Evolutionary conservation across 768 basidiomycete species (phyloP).

Genomic region (Russula sp.): DNA sequence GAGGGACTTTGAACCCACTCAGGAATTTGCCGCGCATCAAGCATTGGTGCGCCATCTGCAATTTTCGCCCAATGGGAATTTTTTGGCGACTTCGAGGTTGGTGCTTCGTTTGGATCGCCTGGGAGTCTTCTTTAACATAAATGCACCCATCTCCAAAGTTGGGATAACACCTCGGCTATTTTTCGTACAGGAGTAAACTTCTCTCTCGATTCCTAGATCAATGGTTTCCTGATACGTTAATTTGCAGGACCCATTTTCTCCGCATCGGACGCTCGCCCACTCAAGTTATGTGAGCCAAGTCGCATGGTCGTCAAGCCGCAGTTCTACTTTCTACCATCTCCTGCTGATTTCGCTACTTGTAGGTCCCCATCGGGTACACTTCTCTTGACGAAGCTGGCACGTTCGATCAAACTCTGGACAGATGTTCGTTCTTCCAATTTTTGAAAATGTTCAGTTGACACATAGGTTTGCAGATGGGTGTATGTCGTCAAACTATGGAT

Average conservation of each 20-base stretch:
- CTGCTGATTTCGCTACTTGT: slow-evolving; percentile 7
- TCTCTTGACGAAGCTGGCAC: slow-evolving; percentile 61
- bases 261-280: slow-evolving; percentile 64
- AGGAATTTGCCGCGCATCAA: slow-evolving; percentile 61
- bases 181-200: slow-evolving; percentile 59
- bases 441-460: slow-evolving; percentile 3
- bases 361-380: slow-evolving; percentile 64
- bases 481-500: slow-evolving; percentile 63
- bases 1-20: slow-evolving; percentile 50
- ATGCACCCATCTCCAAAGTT: slow-evolving; percentile 40
- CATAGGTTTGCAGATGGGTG: slow-evolving; percentile 50
- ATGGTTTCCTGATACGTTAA: neutral
- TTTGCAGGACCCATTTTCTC: slow-evolving; percentile 52
- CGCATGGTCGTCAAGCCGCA: slow-evolving; percentile 50
- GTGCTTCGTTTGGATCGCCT: slow-evolving; percentile 7
- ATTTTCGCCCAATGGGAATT: slow-evolving; percentile 74
- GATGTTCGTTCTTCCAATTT: slow-evolving; percentile 44
- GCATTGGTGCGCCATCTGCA: slow-evolving; percentile 70
- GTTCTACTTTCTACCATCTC: neutral
- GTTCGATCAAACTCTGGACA: slow-evolving; percentile 70
- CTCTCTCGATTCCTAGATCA: neutral
- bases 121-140: slow-evolving; percentile 4
- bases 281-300: slow-evolving; percentile 74
- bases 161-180: slow-evolving; percentile 68
- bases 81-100: slow-evolving; percentile 68